Conservation (phyloP, 2,329 filamentous ascomycete genomes). For the Phymatotrichopsis omnivora region DNA sequence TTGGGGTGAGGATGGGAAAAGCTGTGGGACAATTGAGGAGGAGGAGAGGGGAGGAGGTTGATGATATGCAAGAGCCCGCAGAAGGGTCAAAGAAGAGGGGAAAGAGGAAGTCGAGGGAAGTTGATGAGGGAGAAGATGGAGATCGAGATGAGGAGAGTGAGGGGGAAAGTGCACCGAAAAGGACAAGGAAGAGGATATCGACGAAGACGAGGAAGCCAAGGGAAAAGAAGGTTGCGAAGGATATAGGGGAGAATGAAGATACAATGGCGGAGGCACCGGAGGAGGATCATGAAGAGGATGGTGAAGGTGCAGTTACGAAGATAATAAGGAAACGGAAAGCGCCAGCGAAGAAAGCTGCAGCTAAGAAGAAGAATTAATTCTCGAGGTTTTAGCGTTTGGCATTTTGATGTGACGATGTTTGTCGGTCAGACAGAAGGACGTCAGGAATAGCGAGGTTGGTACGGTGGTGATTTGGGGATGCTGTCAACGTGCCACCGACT, state of each 20-base stretch:
- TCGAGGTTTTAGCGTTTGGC: too few species aligned
- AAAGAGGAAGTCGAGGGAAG: background rate
- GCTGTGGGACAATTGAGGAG: constrained; percentile 57
- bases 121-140: constrained; percentile 4
- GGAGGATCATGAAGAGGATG: constrained; percentile 14
- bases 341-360: constrained; percentile 1
- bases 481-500: too few species aligned
- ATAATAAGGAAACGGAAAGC: constrained; percentile 9
- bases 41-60: constrained; percentile 14
- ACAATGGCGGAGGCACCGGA: constrained; percentile 3
- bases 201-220: constrained; percentile 33
- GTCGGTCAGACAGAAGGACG: too few species aligned
- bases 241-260: constrained; percentile 2
- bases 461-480: too few species aligned
- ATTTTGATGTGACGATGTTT: too few species aligned
- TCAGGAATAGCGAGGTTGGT: too few species aligned
- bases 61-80: constrained; percentile 11
- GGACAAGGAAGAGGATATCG: too few species aligned
- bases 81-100: constrained; percentile 3
- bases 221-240: constrained; percentile 29
- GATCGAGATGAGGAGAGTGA: constrained; percentile 13
- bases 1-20: constrained; percentile 66
- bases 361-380: too few species aligned
- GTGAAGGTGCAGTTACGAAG: background rate
- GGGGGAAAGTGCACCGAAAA: constrained; percentile 11